Evolutionary conservation across 2,329 filamentous ascomycete species (phyloP).

Genomic region (Fusarium citri): DNA sequence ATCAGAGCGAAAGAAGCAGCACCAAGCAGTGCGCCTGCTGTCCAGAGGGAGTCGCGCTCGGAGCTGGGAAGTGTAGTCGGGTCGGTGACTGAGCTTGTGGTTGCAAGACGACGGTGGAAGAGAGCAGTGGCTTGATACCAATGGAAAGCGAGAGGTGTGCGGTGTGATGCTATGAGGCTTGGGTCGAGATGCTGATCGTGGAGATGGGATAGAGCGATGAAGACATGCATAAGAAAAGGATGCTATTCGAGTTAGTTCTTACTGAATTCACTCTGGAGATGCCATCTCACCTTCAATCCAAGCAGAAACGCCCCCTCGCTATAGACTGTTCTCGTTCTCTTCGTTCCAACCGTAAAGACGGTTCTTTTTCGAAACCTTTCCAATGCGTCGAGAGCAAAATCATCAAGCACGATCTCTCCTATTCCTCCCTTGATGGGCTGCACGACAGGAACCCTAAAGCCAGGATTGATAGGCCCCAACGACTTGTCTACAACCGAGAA

Average conservation of each 20-base stretch:
- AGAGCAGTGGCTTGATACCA: constrained; percentile 60
- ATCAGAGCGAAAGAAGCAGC: constrained; percentile 59
- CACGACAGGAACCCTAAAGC: constrained; percentile 43
- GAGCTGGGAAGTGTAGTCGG: constrained; percentile 45
- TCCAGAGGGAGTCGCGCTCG: constrained; percentile 62
- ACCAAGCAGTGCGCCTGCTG: constrained; percentile 60
- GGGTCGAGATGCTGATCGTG: constrained; percentile 61
- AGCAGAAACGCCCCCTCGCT: constrained; percentile 52
- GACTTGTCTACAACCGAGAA: constrained; percentile 17
- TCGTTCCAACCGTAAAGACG: constrained; percentile 54
- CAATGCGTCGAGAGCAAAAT: constrained; percentile 51
- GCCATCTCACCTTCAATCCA: constrained; percentile 51
- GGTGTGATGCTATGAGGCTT: constrained; percentile 38
- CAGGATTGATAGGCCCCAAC: constrained; percentile 26
- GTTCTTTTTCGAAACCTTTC: constrained; percentile 58
- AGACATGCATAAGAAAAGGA: constrained; percentile 65
- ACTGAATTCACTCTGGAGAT: not conserved
- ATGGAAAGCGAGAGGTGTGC: constrained; percentile 56
- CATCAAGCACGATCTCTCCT: constrained; percentile 49
- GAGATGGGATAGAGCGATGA: constrained; percentile 63
- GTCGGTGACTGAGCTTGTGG: constrained; percentile 43
- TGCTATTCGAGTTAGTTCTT: constrained; percentile 49
- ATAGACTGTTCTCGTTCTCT: constrained; percentile 49
- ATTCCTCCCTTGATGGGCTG: constrained; percentile 29
- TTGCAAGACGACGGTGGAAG: constrained; percentile 58